Base-by-base conservation (phyloP, 768 basidiomycete genomes). In the Mycena maculata region DNA sequence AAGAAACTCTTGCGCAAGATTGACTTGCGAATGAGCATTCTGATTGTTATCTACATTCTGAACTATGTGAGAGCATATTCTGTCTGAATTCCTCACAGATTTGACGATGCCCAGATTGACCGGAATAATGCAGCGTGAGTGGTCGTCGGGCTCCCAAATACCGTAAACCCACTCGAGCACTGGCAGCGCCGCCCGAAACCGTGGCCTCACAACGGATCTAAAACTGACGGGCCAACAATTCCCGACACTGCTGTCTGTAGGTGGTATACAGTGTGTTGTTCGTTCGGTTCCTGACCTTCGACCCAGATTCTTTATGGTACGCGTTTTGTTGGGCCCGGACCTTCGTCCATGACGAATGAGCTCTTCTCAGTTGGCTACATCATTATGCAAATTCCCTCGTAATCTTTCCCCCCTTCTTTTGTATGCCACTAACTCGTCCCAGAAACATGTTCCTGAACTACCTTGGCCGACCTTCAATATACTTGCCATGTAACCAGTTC, bases 361-460 rank as follows among this genome's bases (percentile, higher is more conserved):
- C 33, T 7, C 33, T 13, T 13, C 6, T 13, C 33, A 36, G 33
- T 65, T 20, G 86, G 92, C 13, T 93, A 93, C 73, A 90, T 90
- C 63, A 76, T 92, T 41, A 92, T 92, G 91, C 92, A 93, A 75
- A 84, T 93, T 59, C 92, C 92, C 1, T 53, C 23, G 20, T 25
- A 44, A 92, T 89, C 89, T 89, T 78, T 33, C 30, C 33, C 60
- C 31, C 22, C 15, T 16, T 18, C 33, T 15, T 48, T 48, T 13
- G 13, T n/a, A 52, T 31, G 20, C 39, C 41, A 42, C 16, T 15
- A 16, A 42, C 5, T 27, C 10, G 10, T 22, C 33, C 8, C 70
- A 93, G 92, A 20, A 94, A 93, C 69, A 92, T 93, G 87, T 86
- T 92, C 68, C 76, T 94, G 45, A 88, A 92, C 73, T 81, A 85